These are phyloP conservation scores for Pythium dissimile DNA, from an alignment of 352 stramenopile genomes.

Conservation along the genomic window DNA sequence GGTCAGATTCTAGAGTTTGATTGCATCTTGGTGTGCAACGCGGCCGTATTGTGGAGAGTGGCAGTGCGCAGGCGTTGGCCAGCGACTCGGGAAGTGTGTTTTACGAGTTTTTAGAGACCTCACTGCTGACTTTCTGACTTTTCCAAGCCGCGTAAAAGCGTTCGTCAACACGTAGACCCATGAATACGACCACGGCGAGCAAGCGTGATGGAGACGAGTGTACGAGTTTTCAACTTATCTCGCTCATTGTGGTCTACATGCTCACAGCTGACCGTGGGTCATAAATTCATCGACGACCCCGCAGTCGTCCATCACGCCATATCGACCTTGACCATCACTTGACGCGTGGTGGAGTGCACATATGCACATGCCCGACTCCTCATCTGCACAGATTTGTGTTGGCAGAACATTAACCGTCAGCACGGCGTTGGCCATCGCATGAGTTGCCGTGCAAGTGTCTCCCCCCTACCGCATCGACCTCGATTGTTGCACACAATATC, in stretches of 20 bases:
- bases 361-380: slow-evolving; percentile 55
- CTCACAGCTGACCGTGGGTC: slow-evolving; percentile 52
- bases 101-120: slow-evolving; percentile 21
- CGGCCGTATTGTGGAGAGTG: slow-evolving; percentile 9
- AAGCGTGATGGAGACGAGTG: background rate
- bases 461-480: slow-evolving; percentile 56
- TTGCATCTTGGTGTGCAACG: slow-evolving; percentile 16
- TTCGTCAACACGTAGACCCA: too few species aligned
- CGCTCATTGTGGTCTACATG: background rate
- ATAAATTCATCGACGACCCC: slow-evolving; percentile 61
- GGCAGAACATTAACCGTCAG: background rate
- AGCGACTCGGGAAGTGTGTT: slow-evolving; percentile 1
- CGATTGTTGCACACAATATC: slow-evolving; percentile 74
- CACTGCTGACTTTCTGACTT: slow-evolving; percentile 3
- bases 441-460: background rate
- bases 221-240: background rate
- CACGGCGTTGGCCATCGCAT: background rate
- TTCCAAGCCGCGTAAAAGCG: too few species aligned
- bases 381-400: slow-evolving; percentile 27
- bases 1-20: slow-evolving; percentile 19
- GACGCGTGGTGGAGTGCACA: slow-evolving; percentile 58
- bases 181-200: too few species aligned
- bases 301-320: slow-evolving; percentile 56
- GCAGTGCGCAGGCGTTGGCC: slow-evolving; percentile 5
- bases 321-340: slow-evolving; percentile 47